Conservation (phyloP, 345 rosid genomes). For the Boechera retrofracta region DNA sequence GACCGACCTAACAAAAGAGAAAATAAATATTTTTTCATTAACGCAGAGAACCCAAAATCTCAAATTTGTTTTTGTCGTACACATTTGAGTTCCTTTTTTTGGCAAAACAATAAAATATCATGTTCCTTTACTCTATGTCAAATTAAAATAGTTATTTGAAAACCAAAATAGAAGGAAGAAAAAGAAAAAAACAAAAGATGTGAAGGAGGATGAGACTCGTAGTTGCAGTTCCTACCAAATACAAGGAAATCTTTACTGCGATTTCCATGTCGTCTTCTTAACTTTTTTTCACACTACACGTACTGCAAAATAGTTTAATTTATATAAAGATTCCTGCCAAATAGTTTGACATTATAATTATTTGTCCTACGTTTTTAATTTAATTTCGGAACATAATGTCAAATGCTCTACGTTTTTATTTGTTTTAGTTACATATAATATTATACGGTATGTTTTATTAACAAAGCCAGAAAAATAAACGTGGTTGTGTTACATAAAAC, state of each 20-base stretch:
- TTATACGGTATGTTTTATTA: background rate
- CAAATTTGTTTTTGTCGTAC: slow-evolving; percentile 16
- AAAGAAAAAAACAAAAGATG: slow-evolving; percentile 19
- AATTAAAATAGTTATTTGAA: background rate
- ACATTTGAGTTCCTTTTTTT: slow-evolving; percentile 7
- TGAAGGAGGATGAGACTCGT: slow-evolving; percentile 47
- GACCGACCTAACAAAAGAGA: slow-evolving; percentile 17
- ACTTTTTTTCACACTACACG: background rate
- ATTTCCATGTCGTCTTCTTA: slow-evolving; percentile 28
- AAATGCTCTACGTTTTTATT: background rate
- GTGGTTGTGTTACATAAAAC: background rate
- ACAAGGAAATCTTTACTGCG: slow-evolving; percentile 22
- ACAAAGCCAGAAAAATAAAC: background rate
- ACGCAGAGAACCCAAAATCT: slow-evolving; percentile 10
- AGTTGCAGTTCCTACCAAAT: slow-evolving; percentile 40
- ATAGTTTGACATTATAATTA: background rate
- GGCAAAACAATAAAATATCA: background rate
- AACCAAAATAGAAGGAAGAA: background rate
- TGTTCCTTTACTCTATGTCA: slow-evolving; percentile 7
- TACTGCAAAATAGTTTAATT: background rate
- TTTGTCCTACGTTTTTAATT: background rate
- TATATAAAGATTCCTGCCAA: slow-evolving; percentile 11
- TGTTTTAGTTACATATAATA: slow-evolving; percentile 3
- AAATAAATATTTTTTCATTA: background rate
- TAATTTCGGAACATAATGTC: slow-evolving; percentile 18